Base-by-base conservation (phyloP, 1,284 basidiomycete species). In the Austroboletus niveus region DNA sequence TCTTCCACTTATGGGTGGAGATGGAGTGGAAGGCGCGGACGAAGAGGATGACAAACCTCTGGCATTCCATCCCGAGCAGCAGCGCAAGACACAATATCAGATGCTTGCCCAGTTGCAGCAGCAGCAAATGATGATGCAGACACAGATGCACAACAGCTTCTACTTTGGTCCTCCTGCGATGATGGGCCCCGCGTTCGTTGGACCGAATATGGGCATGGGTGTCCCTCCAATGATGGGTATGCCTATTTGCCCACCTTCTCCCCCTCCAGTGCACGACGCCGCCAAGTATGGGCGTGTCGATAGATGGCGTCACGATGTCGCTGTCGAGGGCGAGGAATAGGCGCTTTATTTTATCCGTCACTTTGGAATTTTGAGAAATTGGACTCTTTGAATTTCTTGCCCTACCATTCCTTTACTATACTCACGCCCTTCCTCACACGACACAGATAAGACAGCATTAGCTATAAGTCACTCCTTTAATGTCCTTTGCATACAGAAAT, bases 221-320 rank as follows among this genome's bases (percentile, higher is more conserved):
- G 72, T 75, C 57, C 73, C 74, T 20, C 75, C 73, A 30, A 47
- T 66, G 31, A 79, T 82, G 76, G 76, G 78, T 57, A 69, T 79
- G 11, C 77, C 84, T 22, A 65, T 76, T 14, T 38, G 36, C 20
- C 72, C 77, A 15, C 69, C 76, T 38, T 82, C 82, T 5, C 84
- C 85, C 32, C 81, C 85, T 24, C 83, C 84, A 4, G 65, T 75
- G 42, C 79, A 78, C 27, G 88, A 90, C 52, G 69, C 79, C 42
- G 74, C 72, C 17, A 91, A 89, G 64, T 85, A 78, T 55, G 80
- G 77, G 15, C 74, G 78, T 4, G 88, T 92, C 20, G 89, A 92
- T 67, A 78, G 78, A 54, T 92, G 89, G 89, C 80, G 89, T 60
- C 82, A 78, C 54, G 82, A 87, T 59, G 86, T 92, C 45, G 82